These are phyloP conservation scores for Monosiga brevicollis DNA, from an alignment of 78 protist genomes.

Conservation along the genomic window DNA sequence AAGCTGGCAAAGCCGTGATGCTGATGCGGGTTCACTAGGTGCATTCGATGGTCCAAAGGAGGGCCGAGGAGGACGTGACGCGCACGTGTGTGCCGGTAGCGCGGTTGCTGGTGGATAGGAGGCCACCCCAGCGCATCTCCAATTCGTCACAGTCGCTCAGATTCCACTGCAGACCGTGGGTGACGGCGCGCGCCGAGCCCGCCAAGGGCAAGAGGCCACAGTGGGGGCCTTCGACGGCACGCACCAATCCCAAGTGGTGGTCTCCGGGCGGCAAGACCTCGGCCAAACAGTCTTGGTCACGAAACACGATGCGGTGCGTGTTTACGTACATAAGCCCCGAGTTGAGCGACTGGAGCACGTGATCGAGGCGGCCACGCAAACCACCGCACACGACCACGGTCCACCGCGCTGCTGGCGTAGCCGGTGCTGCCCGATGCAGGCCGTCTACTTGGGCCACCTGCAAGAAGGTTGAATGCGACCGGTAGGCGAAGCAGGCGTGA, in stretches of 20 bases:
- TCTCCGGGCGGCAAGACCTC: not conserved
- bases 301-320: not conserved
- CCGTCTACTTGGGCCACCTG: too few relatives aligned
- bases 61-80: not conserved
- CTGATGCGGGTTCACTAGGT: too few relatives aligned
- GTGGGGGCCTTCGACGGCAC: not conserved
- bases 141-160: not conserved
- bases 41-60: not conserved
- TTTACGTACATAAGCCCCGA: not conserved
- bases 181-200: not conserved
- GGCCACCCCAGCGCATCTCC: not conserved
- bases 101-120: not conserved
- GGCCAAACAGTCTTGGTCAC: not conserved
- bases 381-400: not conserved
- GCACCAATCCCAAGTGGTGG: not conserved
- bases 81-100: not conserved
- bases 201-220: not conserved
- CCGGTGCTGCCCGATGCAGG: too few relatives aligned
- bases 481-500: too few relatives aligned
- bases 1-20: too few relatives aligned
- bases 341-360: not conserved
- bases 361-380: not conserved
- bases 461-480: too few relatives aligned
- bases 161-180: not conserved
- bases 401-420: too few relatives aligned